Evolutionary conservation across 768 basidiomycete species (phyloP).

Genomic region (Hygrophorus russula): DNA sequence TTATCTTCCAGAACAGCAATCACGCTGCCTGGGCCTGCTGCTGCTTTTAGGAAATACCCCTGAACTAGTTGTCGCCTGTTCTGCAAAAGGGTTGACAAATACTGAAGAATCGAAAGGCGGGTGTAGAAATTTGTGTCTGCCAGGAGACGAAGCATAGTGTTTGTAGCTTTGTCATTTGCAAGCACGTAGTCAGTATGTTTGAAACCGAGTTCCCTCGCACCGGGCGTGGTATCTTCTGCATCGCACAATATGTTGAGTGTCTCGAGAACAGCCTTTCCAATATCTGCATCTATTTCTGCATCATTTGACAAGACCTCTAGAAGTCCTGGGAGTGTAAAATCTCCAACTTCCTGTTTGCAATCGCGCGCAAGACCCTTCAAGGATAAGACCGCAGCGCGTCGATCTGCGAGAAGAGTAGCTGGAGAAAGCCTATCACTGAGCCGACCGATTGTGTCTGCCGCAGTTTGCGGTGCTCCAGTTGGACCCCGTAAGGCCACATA

Average conservation of each 20-base stretch:
- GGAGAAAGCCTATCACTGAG: slow-evolving; percentile 87
- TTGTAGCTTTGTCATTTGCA: slow-evolving; percentile 54
- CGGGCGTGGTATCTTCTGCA: slow-evolving; percentile 38
- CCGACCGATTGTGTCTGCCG: slow-evolving; percentile 75
- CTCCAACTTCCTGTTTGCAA: slow-evolving; percentile 83
- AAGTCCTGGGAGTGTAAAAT: slow-evolving; percentile 64
- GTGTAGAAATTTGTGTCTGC: slow-evolving; percentile 73
- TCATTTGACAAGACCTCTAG: slow-evolving; percentile 78
- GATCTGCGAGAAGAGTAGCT: slow-evolving; percentile 80
- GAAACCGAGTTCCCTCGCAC: slow-evolving; percentile 62
- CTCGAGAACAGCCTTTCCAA: slow-evolving; percentile 87
- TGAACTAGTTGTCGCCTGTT: slow-evolving; percentile 79
- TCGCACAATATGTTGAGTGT: slow-evolving; percentile 83
- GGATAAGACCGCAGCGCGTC: slow-evolving; percentile 86
- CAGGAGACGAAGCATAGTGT: slow-evolving; percentile 70
- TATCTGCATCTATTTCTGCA: slow-evolving; percentile 84
- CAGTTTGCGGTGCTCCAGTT: slow-evolving; percentile 72
- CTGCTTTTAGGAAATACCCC: slow-evolving; percentile 81
- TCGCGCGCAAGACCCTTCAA: slow-evolving; percentile 90
- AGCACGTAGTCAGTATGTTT: slow-evolving; percentile 78
- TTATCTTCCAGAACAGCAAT: slow-evolving; percentile 74
- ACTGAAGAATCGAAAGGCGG: slow-evolving; percentile 75
- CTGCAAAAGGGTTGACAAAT: slow-evolving; percentile 67
- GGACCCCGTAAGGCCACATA: slow-evolving; percentile 81
- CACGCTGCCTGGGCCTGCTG: slow-evolving; percentile 64